A percentile compares a stretch with the other conserved stretches of the same genome.
Evolutionary conservation across 2,329 filamentous ascomycete species (phyloP).

Genomic region (Malbranchea cinnamomea): DNA sequence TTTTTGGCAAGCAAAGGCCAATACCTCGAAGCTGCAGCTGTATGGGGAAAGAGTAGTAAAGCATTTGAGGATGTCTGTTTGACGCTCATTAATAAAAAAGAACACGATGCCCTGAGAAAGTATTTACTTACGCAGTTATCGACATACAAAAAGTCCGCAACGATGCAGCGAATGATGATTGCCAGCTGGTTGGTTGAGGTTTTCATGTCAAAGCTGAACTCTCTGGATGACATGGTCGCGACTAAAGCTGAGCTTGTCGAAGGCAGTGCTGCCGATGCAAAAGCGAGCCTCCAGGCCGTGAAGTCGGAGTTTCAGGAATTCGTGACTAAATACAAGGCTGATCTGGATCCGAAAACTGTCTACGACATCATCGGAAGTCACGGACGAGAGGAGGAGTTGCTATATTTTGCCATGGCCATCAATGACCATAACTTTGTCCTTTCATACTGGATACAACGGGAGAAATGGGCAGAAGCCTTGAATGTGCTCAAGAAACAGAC

Average conservation of each 20-base stretch:
- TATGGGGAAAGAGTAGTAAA: slow-evolving; percentile 93
- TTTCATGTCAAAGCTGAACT: slow-evolving; percentile 94
- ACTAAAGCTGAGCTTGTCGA: slow-evolving; percentile 72
- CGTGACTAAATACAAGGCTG: slow-evolving; percentile 65
- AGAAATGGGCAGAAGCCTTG: slow-evolving; percentile 78
- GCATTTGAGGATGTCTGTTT: slow-evolving; percentile 92
- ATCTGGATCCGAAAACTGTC: slow-evolving; percentile 78
- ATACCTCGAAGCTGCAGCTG: slow-evolving; percentile 69
- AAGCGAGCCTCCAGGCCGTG: slow-evolving; percentile 54
- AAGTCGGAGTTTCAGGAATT: slow-evolving; percentile 80
- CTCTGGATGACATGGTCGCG: slow-evolving; percentile 82
- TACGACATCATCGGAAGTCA: slow-evolving; percentile 96
- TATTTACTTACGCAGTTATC: slow-evolving; percentile 77
- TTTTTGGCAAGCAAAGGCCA: slow-evolving; percentile 67
- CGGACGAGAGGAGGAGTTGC: slow-evolving; percentile 78
- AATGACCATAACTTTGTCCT: slow-evolving; percentile 92
- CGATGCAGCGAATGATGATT: slow-evolving; percentile 93
- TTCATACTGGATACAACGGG: slow-evolving; percentile 92
- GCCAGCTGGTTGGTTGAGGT: slow-evolving; percentile 90
- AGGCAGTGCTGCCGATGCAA: slow-evolving; percentile 54
- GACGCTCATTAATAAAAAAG: slow-evolving; percentile 73
- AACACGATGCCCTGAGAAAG: slow-evolving; percentile 78
- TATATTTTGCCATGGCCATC: slow-evolving; percentile 77
- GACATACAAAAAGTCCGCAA: slow-evolving; percentile 63
- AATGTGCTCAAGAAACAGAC: slow-evolving; percentile 85